Percentiles rank a stretch among this genome's conserved stretches.
These are phyloP conservation scores for Penicillium simplicissimum DNA, from an alignment of 495 filamentous ascomycete genomes.

Conservation along the genomic window DNA sequence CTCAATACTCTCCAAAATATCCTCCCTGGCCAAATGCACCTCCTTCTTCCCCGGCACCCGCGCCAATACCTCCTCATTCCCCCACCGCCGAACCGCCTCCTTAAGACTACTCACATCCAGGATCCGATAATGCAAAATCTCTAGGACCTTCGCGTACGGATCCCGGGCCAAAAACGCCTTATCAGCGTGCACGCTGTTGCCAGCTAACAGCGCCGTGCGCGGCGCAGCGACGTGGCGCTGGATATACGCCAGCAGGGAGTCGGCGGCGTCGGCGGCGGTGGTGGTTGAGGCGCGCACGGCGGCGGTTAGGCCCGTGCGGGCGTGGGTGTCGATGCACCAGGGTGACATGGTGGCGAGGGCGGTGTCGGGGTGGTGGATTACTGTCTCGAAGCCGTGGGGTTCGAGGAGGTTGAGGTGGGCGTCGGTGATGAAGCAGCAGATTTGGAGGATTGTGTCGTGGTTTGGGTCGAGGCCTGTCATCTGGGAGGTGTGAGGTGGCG, in stretches of 20 bases:
- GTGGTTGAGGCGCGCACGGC: constrained; percentile 73
- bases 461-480: constrained; percentile 90
- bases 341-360: constrained; percentile 74
- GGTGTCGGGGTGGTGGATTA: constrained; percentile 73
- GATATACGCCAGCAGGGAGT: constrained; percentile 75
- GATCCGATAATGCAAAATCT: constrained; percentile 84
- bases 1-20: constrained; percentile 93
- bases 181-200: constrained; percentile 91
- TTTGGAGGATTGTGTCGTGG: constrained; percentile 82
- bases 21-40: constrained; percentile 79
- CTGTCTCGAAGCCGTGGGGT: constrained; percentile 70
- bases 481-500: constrained; percentile 50
- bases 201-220: constrained; percentile 71
- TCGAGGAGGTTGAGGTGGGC: constrained; percentile 75
- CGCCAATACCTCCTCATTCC: constrained; percentile 55
- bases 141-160: constrained; percentile 70
- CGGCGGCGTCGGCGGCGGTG: constrained; percentile 70
- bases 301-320: constrained; percentile 73
- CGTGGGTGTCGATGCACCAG: constrained; percentile 67
- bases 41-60: constrained; percentile 69
- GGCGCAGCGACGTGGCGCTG: constrained; percentile 63
- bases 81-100: constrained; percentile 85
- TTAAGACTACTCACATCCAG: constrained; percentile 90
- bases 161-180: constrained; percentile 73
- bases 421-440: constrained; percentile 92